A percentile compares a stretch with the other conserved stretches of the same genome.
Conservation (phyloP, 768 basidiomycete genomes). For the Tylopilus rubrobrunneus region DNA sequence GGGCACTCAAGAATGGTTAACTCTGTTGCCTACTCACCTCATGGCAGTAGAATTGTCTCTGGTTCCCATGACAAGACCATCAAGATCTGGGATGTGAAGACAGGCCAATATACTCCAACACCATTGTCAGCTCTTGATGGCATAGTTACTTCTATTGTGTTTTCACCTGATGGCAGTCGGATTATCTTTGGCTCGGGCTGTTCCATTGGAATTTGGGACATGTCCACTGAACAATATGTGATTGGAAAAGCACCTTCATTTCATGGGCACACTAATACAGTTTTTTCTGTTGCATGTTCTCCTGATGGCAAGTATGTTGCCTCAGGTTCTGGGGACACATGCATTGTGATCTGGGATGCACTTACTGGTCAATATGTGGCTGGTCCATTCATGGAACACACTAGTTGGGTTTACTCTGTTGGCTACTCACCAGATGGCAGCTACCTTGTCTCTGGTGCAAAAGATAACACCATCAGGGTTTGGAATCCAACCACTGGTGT, state of each 20-base stretch:
- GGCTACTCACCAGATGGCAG: slow-evolving; percentile 29
- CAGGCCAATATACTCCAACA: slow-evolving; percentile 3
- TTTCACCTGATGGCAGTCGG: slow-evolving; percentile 20
- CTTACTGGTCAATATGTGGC: slow-evolving; percentile 5
- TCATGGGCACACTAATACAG: not conserved
- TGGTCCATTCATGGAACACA: slow-evolving; percentile 6
- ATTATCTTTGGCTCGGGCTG: slow-evolving; percentile 16
- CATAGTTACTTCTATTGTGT: not conserved
- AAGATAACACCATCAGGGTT: slow-evolving; percentile 19
- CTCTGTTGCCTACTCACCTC: slow-evolving; percentile 15
- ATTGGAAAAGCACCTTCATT: not conserved
- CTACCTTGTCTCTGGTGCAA: slow-evolving; percentile 18
- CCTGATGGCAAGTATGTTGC: slow-evolving; percentile 13
- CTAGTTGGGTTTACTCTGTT: slow-evolving; percentile 8
- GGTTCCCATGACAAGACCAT: slow-evolving; percentile 7
- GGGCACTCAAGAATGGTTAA: slow-evolving; percentile 2
- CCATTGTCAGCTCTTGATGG: not conserved
- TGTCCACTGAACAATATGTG: not conserved
- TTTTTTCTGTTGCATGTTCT: slow-evolving; percentile 11
- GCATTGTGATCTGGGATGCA: slow-evolving; percentile 10
- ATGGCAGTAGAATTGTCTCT: slow-evolving; percentile 12
- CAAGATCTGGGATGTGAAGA: slow-evolving; percentile 6
- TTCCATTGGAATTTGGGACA: slow-evolving; percentile 9
- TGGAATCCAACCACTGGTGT: slow-evolving; percentile 18
- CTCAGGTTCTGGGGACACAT: slow-evolving; percentile 5